Evolutionary conservation across 306 rosid species (phyloP).

Genomic region (Neltuma alba): DNA sequence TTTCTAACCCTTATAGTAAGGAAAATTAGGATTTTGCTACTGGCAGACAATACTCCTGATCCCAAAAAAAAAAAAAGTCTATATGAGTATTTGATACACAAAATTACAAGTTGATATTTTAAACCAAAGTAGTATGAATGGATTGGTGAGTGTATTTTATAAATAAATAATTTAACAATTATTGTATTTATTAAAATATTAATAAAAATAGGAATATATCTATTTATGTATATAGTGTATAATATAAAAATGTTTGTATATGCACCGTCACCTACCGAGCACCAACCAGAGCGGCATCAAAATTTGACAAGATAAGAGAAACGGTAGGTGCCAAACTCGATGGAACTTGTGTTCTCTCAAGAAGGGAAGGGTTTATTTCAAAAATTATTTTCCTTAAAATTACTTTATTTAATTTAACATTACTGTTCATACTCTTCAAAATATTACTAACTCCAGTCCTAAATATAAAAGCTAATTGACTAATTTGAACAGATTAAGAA

Average conservation of each 20-base stretch:
- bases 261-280: background rate
- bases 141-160: background rate
- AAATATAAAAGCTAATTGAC: too few species aligned
- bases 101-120: background rate
- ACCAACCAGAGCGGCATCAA: constrained; percentile 4
- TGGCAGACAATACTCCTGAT: too few species aligned
- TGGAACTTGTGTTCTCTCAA: background rate
- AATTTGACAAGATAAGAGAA: background rate
- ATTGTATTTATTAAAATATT: background rate
- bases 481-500: too few species aligned
- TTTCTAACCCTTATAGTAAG: too few species aligned
- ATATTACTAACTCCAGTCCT: too few species aligned
- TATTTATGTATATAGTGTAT: too few species aligned
- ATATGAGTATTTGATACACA: background rate
- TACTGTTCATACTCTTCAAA: background rate
- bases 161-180: too few species aligned
- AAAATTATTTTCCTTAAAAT: background rate
- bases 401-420: background rate
- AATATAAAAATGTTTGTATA: background rate
- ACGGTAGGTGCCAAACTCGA: background rate
- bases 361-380: background rate
- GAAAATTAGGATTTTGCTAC: too few species aligned
- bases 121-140: background rate
- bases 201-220: too few species aligned
- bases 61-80: background rate